These are phyloP conservation scores for Botrytis pseudocinerea DNA, from an alignment of 2,329 filamentous ascomycete genomes.

Conservation along the genomic window DNA sequence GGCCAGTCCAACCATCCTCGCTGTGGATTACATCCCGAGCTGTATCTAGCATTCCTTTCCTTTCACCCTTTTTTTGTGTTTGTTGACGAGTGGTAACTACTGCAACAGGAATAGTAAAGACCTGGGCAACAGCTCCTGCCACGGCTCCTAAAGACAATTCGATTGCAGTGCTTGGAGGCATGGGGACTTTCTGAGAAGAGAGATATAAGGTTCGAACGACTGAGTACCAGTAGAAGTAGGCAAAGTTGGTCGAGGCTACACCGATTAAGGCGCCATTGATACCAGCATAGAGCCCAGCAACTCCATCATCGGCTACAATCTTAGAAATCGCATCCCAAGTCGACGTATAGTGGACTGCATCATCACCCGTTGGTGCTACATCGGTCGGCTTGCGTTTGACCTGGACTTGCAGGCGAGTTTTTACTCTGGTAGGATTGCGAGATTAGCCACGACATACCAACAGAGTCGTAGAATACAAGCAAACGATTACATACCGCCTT, in stretches of 20 bases:
- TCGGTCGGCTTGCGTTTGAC: conserved; percentile 63
- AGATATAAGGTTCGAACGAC: conserved; percentile 80
- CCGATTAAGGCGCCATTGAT: conserved; percentile 84
- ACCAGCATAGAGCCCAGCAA: conserved; percentile 82
- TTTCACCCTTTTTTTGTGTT: conserved; percentile 80
- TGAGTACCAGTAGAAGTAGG: conserved; percentile 99
- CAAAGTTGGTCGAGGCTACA: conserved; percentile 96
- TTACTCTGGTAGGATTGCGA: conserved; percentile 64
- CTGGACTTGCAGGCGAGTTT: conserved; percentile 94
- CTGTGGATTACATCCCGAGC: conserved; percentile 85
- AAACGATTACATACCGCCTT: conserved; percentile 19
- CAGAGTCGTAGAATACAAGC: conserved; percentile 13
- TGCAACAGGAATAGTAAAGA: conserved; percentile 95
- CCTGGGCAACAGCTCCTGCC: conserved; percentile 85
- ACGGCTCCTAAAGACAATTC: conserved; percentile 85
- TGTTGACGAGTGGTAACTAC: conserved; percentile 96
- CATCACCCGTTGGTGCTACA: conserved; percentile 45
- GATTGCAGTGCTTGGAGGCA: conserved; percentile 72
- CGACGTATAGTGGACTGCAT: conserved; percentile 76
- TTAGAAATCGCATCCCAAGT: conserved; percentile 86
- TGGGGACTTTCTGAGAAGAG: conserved; percentile 55
- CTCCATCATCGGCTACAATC: conserved; percentile 78
- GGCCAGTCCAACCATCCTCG: conserved; percentile 82
- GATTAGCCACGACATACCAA: conserved; percentile 14
- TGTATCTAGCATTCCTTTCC: conserved; percentile 84